phyloP scores from a whole-genome alignment of 352 stramenopile genomes.

The Globisporangium parvum region DNA sequence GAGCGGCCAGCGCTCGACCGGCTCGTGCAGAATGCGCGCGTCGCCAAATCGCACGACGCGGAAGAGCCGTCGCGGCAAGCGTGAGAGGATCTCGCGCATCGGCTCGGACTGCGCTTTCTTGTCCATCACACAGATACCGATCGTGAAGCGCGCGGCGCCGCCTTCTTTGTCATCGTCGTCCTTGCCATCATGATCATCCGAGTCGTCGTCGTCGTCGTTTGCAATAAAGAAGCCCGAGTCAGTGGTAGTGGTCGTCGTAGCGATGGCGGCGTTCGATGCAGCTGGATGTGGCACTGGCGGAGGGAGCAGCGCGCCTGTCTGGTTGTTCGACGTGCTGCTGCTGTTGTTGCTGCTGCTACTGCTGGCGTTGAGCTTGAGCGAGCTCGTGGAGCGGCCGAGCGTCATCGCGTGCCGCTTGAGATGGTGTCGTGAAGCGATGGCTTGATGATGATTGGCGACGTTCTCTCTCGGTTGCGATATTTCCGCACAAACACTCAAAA shows the following conservation, averaged over 20 bases:
- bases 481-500: too few relatives aligned
- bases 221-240: conserved; percentile 16
- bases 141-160: conserved; percentile 29
- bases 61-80: conserved; percentile 88
- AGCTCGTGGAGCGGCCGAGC: conserved; percentile 9
- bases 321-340: conserved; percentile 10
- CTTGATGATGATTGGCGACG: not conserved
- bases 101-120: conserved; percentile 95
- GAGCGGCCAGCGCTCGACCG: conserved; percentile 90
- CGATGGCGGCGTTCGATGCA: not conserved
- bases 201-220: conserved; percentile 8
- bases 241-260: not conserved
- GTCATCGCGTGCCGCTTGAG: too few relatives aligned
- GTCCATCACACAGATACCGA: conserved; percentile 98
- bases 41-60: conserved; percentile 98
- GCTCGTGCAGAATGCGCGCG: conserved; percentile 91
- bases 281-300: conserved; percentile 3
- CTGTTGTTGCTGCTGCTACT: conserved; percentile 2
- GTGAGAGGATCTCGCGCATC: conserved; percentile 95
- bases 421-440: too few relatives aligned
- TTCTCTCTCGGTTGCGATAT: not conserved
- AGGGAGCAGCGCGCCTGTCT: conserved; percentile 6
- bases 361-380: conserved; percentile 8
- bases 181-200: conserved; percentile 2
- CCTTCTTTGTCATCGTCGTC: not conserved